Base-by-base conservation (phyloP, 257 asterid genomes). In the Paraleonurus japonicus region DNA sequence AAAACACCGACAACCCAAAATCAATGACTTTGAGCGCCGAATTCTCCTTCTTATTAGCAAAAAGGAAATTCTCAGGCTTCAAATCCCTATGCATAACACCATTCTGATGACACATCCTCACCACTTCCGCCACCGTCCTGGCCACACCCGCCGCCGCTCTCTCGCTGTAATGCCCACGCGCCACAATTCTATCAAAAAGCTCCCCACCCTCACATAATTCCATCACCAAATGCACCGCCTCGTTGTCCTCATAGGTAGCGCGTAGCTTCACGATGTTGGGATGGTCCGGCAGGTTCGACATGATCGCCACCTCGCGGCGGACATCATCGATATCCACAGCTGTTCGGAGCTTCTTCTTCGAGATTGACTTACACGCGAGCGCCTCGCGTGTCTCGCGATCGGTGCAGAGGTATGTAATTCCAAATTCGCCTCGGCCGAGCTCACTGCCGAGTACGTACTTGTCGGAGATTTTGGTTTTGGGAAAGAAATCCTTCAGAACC, bases 161-260 rank as follows among this genome's bases (percentile, higher is more conserved):
- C 79, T 90, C 97, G 73, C 92, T 88, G 77, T 90, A 90, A 71
- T 90, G 97, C 32, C 97, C 97, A 57, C 96, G 85, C 48, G 96
- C 96, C 37, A 90, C 96, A 20, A 90, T 90, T 73, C 97, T 78
- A 64, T 88, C 96, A 41, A 90, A 90, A 10, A 90, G 83, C 81
- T 90, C 96, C 23, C 96, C 97, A 1, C 97, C 97, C 79, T 88
- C 97, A 35, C 97, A 90, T 39, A 90, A 53, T 75, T 90, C 97
- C 97, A 90, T 90, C 17, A 90, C 96, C 66, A 90, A 61, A 70
- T 90, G 94, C 62, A 90, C 97, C 5, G 95, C 94, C 76, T 88
- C 90, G 20, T 75, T 79, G 71, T 90, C 97, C 84, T 90, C 97
- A 22, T 88, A 90, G 47, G 97, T 84, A 3, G 96, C 97, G 67